Evolutionary conservation across 495 filamentous ascomycete genomes (phyloP), one percentile per base, ranked within the genome.

Genomic region (Penicillium ochrochloron): DNA sequence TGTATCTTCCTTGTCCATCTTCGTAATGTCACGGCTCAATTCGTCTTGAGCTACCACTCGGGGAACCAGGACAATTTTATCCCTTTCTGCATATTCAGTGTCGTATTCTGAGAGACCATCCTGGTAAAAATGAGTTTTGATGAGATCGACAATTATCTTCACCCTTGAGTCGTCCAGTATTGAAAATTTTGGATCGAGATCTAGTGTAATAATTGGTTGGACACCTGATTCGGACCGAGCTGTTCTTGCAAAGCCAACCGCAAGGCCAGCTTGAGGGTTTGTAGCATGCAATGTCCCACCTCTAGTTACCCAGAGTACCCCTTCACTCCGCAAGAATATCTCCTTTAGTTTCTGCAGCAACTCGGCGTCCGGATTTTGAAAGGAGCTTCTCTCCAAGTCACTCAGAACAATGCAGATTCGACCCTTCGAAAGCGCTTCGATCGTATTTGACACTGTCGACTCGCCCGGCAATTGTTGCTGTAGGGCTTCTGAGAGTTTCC

Each of bases 181-280:
- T 12, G 5, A 69, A 35, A 17, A 59, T 12, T 46, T 63, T 53
- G 39, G 61, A 11, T 11, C 50, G 37, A 37, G 70, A 71, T 78
- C 73, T 2, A 78, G 59, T 14, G 66, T 68, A n/a, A 76, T 41
- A 10, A 78, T 74, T 0, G 56, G 65, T 10, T 62, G 59, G 7
- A 69, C 67, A 0, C 66, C 73, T 0, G 74, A 68, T 42, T 78
- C 75, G 0, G 73, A 69, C 12, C 76, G 71, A 7, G 74, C 73
- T 29, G 75, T 75, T 61, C 76, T 61, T 42, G 72, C 59, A 39
- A 78, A 71, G 9, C 76, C 76, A 21, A 60, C 33, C 9, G 64
- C 63, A 34, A 77, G 50, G 2, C 60, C 65, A 2, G 61, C 60
- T n/a, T 69, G 56, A n/a, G 76, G 76, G 56, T 61, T 59, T 11